Evolutionary conservation across 352 stramenopile genomes (phyloP).

Genomic region (Globisporangium okanoganense): DNA sequence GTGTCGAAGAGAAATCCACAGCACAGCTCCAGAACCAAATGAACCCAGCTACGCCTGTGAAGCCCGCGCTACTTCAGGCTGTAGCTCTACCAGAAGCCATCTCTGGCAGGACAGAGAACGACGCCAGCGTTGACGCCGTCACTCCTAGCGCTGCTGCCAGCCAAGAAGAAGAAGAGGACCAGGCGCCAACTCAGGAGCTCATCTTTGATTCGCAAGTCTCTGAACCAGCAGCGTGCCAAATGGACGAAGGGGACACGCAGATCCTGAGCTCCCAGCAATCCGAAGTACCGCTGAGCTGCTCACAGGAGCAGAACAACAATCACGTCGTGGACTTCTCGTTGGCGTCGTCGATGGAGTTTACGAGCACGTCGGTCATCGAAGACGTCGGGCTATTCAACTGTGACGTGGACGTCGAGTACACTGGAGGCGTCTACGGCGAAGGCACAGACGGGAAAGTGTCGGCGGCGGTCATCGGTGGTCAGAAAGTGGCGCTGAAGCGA

Average conservation of each 20-base stretch:
- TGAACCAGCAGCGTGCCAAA: neutral
- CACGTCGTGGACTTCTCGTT: constrained; percentile 10
- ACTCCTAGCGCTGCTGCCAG: neutral
- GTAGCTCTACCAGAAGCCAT: neutral
- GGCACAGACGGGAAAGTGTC: constrained; percentile 79
- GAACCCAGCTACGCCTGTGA: constrained; percentile 8
- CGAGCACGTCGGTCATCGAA: constrained; percentile 77
- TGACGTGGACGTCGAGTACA: constrained; percentile 75
- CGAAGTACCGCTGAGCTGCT: constrained; percentile 12
- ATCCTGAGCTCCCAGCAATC: constrained; percentile 14
- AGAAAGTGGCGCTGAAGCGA: constrained; percentile 81
- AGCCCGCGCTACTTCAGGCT: neutral
- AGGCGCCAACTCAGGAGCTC: constrained; percentile 1
- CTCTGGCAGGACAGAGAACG: neutral
- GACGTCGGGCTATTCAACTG: constrained; percentile 86
- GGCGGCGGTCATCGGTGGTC: constrained; percentile 66
- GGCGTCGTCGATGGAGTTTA: constrained; percentile 37
- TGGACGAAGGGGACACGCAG: constrained; percentile 7
- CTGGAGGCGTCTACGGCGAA: constrained; percentile 79
- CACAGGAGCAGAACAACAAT: constrained; percentile 13
- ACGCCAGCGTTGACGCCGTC: neutral
- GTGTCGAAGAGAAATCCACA: neutral
- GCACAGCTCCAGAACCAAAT: neutral
- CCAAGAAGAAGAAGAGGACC: neutral
- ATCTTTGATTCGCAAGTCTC: constrained; percentile 6